Percentiles rank a stretch among this genome's conserved stretches.
phyloP scores from a whole-genome alignment of 2,329 filamentous ascomycete species.

The Gnomoniopsis sp. region DNA sequence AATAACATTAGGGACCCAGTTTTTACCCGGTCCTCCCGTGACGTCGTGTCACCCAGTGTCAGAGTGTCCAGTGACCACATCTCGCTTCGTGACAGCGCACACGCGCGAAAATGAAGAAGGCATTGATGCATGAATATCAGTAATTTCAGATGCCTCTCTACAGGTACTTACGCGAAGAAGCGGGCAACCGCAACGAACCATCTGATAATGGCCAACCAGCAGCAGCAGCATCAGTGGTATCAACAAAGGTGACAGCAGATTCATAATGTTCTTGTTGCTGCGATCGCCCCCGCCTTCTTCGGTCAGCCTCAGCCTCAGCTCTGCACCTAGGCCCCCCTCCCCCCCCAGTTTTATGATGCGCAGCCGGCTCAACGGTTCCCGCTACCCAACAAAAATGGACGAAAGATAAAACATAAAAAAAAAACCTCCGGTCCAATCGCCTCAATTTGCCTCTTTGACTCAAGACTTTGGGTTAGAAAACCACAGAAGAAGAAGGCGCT shows the following conservation, averaged over 20 bases:
- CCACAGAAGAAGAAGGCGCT: not conserved
- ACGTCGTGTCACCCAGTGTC: not conserved
- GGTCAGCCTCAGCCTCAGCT: slow-evolving; percentile 3
- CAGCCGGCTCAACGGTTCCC: not conserved
- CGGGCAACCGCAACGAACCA: not conserved
- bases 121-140: slow-evolving; percentile 18
- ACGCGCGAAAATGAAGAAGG: not conserved
- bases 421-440: not conserved
- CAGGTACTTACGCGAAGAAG: not conserved
- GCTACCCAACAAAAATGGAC: not conserved
- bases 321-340: slow-evolving; percentile 5
- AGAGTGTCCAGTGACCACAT: not conserved
- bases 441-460: not conserved
- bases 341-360: not conserved
- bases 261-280: too few relatives aligned
- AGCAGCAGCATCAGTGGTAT: not conserved
- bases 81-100: not conserved
- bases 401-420: not conserved
- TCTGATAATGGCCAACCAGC: not conserved
- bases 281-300: not conserved
- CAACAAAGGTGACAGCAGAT: not conserved
- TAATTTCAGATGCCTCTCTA: slow-evolving; percentile 10
- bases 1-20: not conserved
- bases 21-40: not conserved
- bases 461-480: not conserved